These are phyloP conservation scores for Tolypocladium nubicola DNA, from an alignment of 2,329 filamentous ascomycete species.

Conservation along the genomic window DNA sequence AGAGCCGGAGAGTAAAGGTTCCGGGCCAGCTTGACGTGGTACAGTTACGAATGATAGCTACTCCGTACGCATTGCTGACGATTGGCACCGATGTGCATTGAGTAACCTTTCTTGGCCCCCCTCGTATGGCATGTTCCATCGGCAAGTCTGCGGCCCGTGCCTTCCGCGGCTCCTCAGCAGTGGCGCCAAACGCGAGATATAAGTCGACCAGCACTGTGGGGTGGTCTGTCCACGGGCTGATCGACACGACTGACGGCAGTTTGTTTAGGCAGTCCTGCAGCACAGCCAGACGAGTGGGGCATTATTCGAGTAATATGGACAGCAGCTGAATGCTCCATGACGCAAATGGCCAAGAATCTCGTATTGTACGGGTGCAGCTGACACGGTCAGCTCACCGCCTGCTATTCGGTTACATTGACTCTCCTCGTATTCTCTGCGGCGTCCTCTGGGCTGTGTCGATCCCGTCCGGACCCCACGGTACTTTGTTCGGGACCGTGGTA, in stretches of 20 bases:
- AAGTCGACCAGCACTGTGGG: too few species aligned
- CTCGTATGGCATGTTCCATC: not conserved
- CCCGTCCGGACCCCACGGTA: not conserved
- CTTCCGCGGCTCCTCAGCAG: not conserved
- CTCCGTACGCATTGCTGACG: too few species aligned
- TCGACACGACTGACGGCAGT: not conserved
- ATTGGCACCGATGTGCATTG: not conserved
- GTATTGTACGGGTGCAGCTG: not conserved
- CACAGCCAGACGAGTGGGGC: not conserved
- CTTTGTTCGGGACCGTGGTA: not conserved
- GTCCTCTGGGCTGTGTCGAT: not conserved
- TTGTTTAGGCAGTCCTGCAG: not conserved
- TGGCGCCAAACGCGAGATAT: not conserved
- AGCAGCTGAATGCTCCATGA: not conserved
- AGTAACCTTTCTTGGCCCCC: not conserved
- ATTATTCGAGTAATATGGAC: not conserved
- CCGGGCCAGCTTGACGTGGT: not conserved
- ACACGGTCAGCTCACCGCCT: not conserved
- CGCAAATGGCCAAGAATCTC: not conserved
- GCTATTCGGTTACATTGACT: not conserved
- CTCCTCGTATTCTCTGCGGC: not conserved
- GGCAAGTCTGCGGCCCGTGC: not conserved
- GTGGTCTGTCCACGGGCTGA: not conserved
- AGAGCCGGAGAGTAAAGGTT: not conserved
- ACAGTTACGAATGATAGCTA: not conserved